phyloP scores from a whole-genome alignment of 225 moss, liverwort and hornwort species.

The Asterella californica region DNA sequence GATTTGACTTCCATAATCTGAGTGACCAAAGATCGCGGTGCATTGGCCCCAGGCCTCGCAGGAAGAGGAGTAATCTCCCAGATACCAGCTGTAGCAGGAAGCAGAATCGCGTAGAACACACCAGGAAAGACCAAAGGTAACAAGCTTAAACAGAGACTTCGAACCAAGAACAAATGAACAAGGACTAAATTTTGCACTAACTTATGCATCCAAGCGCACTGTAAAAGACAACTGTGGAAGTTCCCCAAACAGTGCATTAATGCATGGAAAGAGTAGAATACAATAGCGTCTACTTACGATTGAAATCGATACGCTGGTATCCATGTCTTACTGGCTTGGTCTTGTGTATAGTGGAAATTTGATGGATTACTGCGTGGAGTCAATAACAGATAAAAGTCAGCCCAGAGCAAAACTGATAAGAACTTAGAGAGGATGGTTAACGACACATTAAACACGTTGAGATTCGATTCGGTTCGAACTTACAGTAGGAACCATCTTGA shows the following conservation, averaged over 20 bases:
- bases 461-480: conserved; percentile 17
- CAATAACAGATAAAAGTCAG: background rate
- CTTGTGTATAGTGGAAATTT: conserved; percentile 60
- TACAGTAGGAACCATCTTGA: conserved; percentile 80
- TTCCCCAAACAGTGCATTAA: background rate
- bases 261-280: background rate
- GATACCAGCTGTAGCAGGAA: conserved; percentile 49
- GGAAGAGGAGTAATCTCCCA: conserved; percentile 77
- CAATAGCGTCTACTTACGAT: conserved; percentile 50
- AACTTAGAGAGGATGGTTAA: background rate
- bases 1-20: conserved; percentile 76
- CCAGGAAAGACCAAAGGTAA: background rate
- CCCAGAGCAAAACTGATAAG: background rate
- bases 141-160: background rate
- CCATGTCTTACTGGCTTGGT: conserved; percentile 40
- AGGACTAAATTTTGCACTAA: background rate
- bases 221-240: background rate
- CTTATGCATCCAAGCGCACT: background rate
- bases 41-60: conserved; percentile 41
- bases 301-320: conserved; percentile 55
- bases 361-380: conserved; percentile 51
- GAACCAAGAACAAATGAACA: too few species aligned
- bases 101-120: background rate
- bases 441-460: background rate
- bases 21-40: conserved; percentile 58